Evolutionary conservation across 768 basidiomycete species (phyloP).

Genomic region (Hericium coralloides): DNA sequence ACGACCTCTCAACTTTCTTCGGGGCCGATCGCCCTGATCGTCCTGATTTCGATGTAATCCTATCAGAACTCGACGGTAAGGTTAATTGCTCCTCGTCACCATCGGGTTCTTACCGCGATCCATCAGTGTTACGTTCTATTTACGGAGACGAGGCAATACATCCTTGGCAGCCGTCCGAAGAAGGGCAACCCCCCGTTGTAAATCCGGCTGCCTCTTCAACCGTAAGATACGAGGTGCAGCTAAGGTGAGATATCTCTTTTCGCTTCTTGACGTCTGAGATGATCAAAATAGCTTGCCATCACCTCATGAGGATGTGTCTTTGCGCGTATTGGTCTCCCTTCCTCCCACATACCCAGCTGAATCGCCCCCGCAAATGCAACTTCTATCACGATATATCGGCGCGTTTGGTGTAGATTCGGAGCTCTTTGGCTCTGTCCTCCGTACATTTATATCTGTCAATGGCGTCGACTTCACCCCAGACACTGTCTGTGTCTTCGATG

Average conservation of each 20-base stretch:
- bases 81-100: neutral
- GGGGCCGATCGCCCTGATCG: neutral
- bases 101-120: neutral
- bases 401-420: constrained; percentile 64
- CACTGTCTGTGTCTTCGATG: constrained; percentile 80
- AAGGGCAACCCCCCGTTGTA: constrained; percentile 3
- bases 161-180: constrained; percentile 40
- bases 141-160: constrained; percentile 62
- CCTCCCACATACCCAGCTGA: constrained; percentile 51
- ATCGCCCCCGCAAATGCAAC: constrained; percentile 73
- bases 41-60: neutral
- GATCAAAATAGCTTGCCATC: constrained; percentile 35
- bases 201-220: constrained; percentile 20
- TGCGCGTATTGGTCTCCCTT: constrained; percentile 34
- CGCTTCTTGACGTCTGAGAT: neutral
- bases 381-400: constrained; percentile 78
- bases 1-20: neutral
- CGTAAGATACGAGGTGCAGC: constrained; percentile 55
- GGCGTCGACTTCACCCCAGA: constrained; percentile 74
- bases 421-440: constrained; percentile 69
- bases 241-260: constrained; percentile 43
- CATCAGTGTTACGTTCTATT: constrained; percentile 68
- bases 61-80: constrained; percentile 12
- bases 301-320: constrained; percentile 26
- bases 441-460: constrained; percentile 70